A percentile compares a stretch with the other conserved stretches of the same genome.
These are phyloP conservation scores for Salix purpurea DNA, from an alignment of 345 rosid species.

Conservation along the genomic window DNA sequence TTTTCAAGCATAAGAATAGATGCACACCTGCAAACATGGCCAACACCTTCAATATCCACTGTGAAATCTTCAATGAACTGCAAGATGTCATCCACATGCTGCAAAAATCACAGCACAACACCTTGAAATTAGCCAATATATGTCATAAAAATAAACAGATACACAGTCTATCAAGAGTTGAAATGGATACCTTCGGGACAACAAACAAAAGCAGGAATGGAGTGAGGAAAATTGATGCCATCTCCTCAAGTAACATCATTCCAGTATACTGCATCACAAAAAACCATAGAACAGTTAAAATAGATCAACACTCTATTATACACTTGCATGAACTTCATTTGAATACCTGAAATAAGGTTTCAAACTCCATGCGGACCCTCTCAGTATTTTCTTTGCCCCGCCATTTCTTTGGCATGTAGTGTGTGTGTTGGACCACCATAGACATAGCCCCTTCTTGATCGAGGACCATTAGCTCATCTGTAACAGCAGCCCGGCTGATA, in stretches of 20 bases:
- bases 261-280: conserved; percentile 73
- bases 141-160: not conserved
- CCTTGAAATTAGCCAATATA: conserved; percentile 9
- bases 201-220: conserved; percentile 82
- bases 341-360: conserved; percentile 86
- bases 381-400: conserved; percentile 83
- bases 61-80: conserved; percentile 83
- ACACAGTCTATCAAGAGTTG: conserved; percentile 6
- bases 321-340: not conserved
- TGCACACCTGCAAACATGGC: conserved; percentile 86
- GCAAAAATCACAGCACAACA: conserved; percentile 25
- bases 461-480: conserved; percentile 83
- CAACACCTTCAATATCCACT: conserved; percentile 88
- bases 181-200: conserved; percentile 65
- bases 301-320: conserved; percentile 3
- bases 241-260: conserved; percentile 97
- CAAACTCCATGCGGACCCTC: conserved; percentile 73
- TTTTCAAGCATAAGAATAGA: conserved; percentile 11
- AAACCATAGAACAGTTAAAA: not conserved
- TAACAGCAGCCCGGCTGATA: conserved; percentile 83
- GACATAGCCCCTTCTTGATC: conserved; percentile 90
- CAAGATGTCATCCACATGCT: conserved; percentile 94
- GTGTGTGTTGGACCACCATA: conserved; percentile 85
- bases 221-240: conserved; percentile 93
- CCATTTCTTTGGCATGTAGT: conserved; percentile 98